A percentile compares a stretch with the other conserved stretches of the same genome.
phyloP scores from a whole-genome alignment of 345 rosid species.

The Boechera stricta region DNA sequence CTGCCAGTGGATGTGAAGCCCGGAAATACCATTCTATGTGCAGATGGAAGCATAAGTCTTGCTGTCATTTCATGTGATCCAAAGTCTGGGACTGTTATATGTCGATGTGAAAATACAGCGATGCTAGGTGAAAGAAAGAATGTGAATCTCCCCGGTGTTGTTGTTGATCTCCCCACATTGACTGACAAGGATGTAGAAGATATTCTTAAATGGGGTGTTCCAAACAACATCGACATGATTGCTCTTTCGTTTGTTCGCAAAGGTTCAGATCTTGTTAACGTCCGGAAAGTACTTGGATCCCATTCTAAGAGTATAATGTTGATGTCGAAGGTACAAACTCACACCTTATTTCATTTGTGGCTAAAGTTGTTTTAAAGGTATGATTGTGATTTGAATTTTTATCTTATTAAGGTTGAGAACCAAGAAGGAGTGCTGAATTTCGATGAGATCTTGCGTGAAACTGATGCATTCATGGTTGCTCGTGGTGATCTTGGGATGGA shows the following conservation, averaged over 20 bases:
- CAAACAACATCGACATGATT: slow-evolving; percentile 60
- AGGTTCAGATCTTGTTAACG: slow-evolving; percentile 64
- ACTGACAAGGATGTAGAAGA: slow-evolving; percentile 66
- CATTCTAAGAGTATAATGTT: slow-evolving; percentile 52
- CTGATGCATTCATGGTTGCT: slow-evolving; percentile 82
- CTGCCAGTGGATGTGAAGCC: slow-evolving; percentile 69
- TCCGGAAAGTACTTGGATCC: slow-evolving; percentile 51
- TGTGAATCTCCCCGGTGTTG: slow-evolving; percentile 64
- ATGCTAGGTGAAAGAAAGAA: slow-evolving; percentile 63
- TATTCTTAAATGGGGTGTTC: slow-evolving; percentile 61
- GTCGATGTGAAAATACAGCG: slow-evolving; percentile 60
- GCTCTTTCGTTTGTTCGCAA: slow-evolving; percentile 62
- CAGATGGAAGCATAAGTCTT: slow-evolving; percentile 77
- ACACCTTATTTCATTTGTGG: neutral
- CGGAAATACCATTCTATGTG: slow-evolving; percentile 68
- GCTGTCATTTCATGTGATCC: slow-evolving; percentile 65
- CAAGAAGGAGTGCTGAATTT: slow-evolving; percentile 69
- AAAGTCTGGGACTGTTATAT: slow-evolving; percentile 59
- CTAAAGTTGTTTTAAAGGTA: neutral
- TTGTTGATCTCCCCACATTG: slow-evolving; percentile 63
- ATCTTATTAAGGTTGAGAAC: slow-evolving; percentile 59
- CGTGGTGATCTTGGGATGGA: slow-evolving; percentile 90
- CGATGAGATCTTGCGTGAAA: slow-evolving; percentile 62
- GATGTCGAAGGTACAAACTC: slow-evolving; percentile 20
- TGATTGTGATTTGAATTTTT: slow-evolving; percentile 13